Evolutionary conservation across 2,329 filamentous ascomycete genomes (phyloP), one percentile per base, ranked within the genome.

Genomic region (Xylaria sp.): DNA sequence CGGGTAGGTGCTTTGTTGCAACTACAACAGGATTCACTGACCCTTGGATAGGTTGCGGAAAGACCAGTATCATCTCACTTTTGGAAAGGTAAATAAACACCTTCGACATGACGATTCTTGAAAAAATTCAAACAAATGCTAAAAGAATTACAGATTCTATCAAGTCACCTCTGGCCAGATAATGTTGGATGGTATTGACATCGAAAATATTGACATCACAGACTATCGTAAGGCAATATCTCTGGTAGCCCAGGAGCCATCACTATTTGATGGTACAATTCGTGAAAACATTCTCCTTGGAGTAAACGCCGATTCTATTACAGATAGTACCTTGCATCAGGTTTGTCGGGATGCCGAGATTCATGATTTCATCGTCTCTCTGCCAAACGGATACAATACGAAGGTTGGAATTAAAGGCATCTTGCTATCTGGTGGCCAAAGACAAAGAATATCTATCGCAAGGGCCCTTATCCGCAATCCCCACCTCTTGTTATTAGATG

Each of bases 201-300:
- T 93, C 46, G 78, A 82, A 1, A 78, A 83, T 3, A 79, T 93
- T 61, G 86, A 89, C 56, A 81, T 91, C 0, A 82, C 81, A 61
- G 80, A 84, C 36, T 93, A 93, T 75, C 86, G 91, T 45, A 85
- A 84, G 67, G 80, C 86, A 20, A 83, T 93, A 20, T 90, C 90
- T 0, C 84, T 94, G 0, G 92, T 94, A 0, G 88, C 90, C 1
- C 92, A 94, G 77, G 91, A 94, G 75, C 86, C 92, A 9, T 89
- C 88, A 0, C 82, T 94, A 0, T 93, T 92, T 72, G 87, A 90
- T 76, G 89, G 88, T 69, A 80, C 72, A 8, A 73, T 76, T 65
- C 84, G 87, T 20, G 91, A 94, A 69, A 93, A 93, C 72, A 87
- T 93, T 60, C 78, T 90, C 1, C 83, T 92, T 0, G 90, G 90